Base-by-base conservation (phyloP, 2,329 filamentous ascomycete species). In the Bimuria novae-zelandiae region DNA sequence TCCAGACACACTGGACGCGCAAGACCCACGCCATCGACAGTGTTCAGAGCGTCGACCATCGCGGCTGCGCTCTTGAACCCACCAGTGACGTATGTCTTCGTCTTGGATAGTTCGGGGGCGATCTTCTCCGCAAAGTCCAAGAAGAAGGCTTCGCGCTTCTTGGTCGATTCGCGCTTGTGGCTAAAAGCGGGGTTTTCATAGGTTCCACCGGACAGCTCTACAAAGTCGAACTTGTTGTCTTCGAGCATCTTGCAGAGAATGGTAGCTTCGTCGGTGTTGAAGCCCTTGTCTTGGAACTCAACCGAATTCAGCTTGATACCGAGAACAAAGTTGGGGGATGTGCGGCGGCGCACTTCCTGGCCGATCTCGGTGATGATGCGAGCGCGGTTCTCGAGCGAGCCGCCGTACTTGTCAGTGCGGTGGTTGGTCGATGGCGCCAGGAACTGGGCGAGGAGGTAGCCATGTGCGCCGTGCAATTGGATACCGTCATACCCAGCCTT, bases 121-220 rank as follows among this genome's bases (percentile, higher is more conserved):
- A 63, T 87, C 79, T 55, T 69, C 62, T 52, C 85, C 0, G 84
- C 84, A 55, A 84, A 84, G 4, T 85, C 82, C 39, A 84, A 64
- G 75, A 86, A 86, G 75, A 84, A 85, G 1, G 81, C 78, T 61
- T 85, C 83, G 4, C 82, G 74, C 70, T 80, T 79, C 68, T 77
- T 77, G 11, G 82, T 84, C 14, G 76, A 80, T 37, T 85, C 83
- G 43, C 77, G 74, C 69, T 79, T 75, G 63, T 84, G 80, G 1
- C 59, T 60, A 56, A 84, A 83, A 0, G 77, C 81, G 0, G 82
- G 63, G 16, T 74, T 68, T 68, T 87, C 79, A 61, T 85, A 85
- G 0, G 83, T 87, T 7, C 84, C 84, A 11, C 84, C 84, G 0
- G 76, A 80, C 0, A 87, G 75, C 70, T 86, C 84, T 11, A 86